Conservation (phyloP, 2,329 filamentous ascomycete genomes). For the Madurella fahalii region DNA sequence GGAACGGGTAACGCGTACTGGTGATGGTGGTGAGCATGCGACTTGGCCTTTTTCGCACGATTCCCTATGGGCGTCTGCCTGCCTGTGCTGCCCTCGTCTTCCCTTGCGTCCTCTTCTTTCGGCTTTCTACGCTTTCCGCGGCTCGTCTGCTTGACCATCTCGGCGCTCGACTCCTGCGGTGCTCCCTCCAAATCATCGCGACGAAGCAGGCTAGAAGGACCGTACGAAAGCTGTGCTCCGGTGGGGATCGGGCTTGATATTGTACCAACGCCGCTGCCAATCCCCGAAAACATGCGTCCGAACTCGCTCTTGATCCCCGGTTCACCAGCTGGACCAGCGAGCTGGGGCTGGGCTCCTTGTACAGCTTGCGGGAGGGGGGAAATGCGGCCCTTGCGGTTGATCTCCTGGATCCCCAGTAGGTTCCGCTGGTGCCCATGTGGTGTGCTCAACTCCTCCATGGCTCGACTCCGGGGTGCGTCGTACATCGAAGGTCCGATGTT, state of each 20-base stretch:
- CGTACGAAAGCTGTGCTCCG: conserved; percentile 44
- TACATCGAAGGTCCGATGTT: conserved; percentile 40
- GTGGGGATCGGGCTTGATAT: conserved; percentile 50
- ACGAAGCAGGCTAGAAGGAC: conserved; percentile 41
- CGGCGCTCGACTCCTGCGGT: conserved; percentile 43
- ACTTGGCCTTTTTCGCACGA: conserved; percentile 64
- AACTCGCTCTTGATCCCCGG: conserved; percentile 93
- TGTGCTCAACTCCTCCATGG: conserved; percentile 51
- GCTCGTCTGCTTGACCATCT: conserved; percentile 37
- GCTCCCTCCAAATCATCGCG: conserved; percentile 50
- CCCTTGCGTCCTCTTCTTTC: conserved; percentile 68
- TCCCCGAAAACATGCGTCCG: conserved; percentile 91
- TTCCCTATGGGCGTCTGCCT: conserved; percentile 55
- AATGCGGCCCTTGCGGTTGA: conserved; percentile 74
- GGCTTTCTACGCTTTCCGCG: conserved; percentile 63
- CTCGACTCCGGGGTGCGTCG: conserved; percentile 40
- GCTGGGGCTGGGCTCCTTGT: conserved; percentile 81
- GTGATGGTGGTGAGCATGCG: conserved; percentile 61
- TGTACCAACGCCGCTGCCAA: conserved; percentile 57
- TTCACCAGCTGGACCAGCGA: conserved; percentile 73
- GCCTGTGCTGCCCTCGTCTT: conserved; percentile 63
- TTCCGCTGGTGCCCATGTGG: conserved; percentile 57
- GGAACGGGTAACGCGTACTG: conserved; percentile 46
- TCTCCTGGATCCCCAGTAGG: conserved; percentile 74
- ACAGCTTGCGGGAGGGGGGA: conserved; percentile 92